These are phyloP conservation scores for Fusarium miscanthi DNA, from an alignment of 2,329 filamentous ascomycete species.

Conservation along the genomic window DNA sequence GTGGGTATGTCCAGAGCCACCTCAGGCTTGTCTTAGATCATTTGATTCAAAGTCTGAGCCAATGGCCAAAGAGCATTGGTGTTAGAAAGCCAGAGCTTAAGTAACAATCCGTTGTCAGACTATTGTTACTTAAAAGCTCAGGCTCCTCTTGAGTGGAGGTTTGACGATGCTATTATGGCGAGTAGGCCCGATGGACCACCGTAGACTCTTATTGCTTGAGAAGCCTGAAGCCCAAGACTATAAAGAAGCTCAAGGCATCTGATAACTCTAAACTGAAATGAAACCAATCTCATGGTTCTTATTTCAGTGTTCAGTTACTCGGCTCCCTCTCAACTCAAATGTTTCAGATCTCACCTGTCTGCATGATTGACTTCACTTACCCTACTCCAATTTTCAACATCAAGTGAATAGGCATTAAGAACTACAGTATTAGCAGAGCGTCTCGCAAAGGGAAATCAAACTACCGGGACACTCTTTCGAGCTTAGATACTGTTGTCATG, in stretches of 20 bases:
- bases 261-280: rapidly evolving
- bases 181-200: conserved; percentile 5
- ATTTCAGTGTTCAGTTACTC: background rate
- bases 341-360: no score
- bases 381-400: background rate
- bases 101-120: background rate
- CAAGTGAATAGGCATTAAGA: no score
- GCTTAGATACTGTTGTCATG: background rate
- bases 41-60: background rate
- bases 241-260: background rate
- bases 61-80: background rate
- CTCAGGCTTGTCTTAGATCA: conserved; percentile 11
- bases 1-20: conserved; percentile 1
- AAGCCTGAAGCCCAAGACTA: background rate
- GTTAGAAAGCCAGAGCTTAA: background rate
- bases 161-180: conserved; percentile 1
- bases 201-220: background rate
- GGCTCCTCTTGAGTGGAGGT: conserved; percentile 7
- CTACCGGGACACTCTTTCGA: rapidly evolving
- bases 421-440: rapidly evolving
- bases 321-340: background rate
- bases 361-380: background rate
- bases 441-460: rapidly evolving
- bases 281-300: background rate
- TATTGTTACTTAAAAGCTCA: background rate